Evolutionary conservation across 2,329 filamentous ascomycete species (phyloP), one percentile per base, ranked within the genome.

Genomic region (Graphilbum fragrans): DNA sequence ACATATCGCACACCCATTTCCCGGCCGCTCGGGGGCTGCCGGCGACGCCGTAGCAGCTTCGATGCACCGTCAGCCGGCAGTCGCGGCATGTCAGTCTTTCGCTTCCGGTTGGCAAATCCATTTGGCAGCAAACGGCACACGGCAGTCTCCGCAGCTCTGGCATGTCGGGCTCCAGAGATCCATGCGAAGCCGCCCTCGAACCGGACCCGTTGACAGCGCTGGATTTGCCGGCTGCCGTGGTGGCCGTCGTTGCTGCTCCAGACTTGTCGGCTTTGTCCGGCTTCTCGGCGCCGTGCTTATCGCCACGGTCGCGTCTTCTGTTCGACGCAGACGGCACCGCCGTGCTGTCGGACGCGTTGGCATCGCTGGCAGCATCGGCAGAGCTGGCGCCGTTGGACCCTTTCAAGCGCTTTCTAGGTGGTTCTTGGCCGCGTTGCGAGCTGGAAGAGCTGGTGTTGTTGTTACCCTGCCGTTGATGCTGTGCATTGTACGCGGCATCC

Each of bases 1-100:
- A 98, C 74, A 88, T 94, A 61, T 96, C 92, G 59, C 92, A 98
- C 33, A 82, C 76, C 92, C 92, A 98, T 60, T 94, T 94, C 35
- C 71, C 74, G 25, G 77, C 72, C 41, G 70, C 72, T 34, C 84
- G 76, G 43, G 81, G 77, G 36, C 81, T 77, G 32, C 74, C 50
- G n/a, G n/a, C n/a, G 25, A 96, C 71, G n/a, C 92, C 92, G 56
- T 96, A 98, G 61, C 92, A 98, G 47, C 78, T 77, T 41, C 84
- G 82, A 60, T 98, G 92, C 20, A 96, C 90, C 4, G 87, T 87
- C 59, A 98, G 65, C 41, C 86, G 82, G 59, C 92, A 98, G 54
- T 94, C 86, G 38, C 77, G 75, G 59, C 92, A 98, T 33, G 81
- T 77, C 16, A 93, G 58, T 52, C 86, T 76, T 49, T 84, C 72